Evolutionary conservation across 1,284 basidiomycete genomes (phyloP), one percentile per base, ranked within the genome.

Genomic region (Jaminaea rosea): DNA sequence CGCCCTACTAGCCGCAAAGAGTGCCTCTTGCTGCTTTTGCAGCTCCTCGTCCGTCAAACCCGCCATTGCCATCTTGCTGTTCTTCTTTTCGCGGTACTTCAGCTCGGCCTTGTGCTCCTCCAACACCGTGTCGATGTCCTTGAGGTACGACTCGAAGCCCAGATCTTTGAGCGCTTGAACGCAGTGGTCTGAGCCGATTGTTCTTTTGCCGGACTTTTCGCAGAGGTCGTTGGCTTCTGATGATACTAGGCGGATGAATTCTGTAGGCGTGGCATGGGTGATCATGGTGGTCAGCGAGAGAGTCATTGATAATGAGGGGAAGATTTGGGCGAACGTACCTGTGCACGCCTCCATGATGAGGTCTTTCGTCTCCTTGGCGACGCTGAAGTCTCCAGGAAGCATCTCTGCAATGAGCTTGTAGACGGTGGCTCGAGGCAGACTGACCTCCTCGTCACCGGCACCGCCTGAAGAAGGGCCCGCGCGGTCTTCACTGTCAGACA

Each of bases 171-270:
- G 78, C 4, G 93, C 94, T 31, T 82, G 79, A 39, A 96, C 85
- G 44, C 98, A 92, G 72, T 99, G 93, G 70, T 99, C 93, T 1
- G 94, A 93, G 3, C 91, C 88, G 65, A 99, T 98, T 0, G 93
- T 99, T 79, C 98, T 99, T 79, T 97, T 97, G n/a, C 87, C 86
- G 69, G 92, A 90, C 74, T 88, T 85, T 72, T 98, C 94, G 75
- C 94, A 99, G 54, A 96, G 89, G 63, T 96, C 90, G 76, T 98
- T 98, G 48, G 92, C 87, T 76, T 97, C 91, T 6, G 92, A 92
- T 13, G 94, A 94, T 71, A 99, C 86, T 72, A 98, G 78, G 73
- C 96, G 89, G 64, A 99, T 93, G 77, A 97, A 99, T 79, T 99
- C 93, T 96, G 59, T n/a, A 45, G 50, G 42, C 53, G 26, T 31